Conservation (phyloP, 306 rosid genomes). For the Rosa chinensis region DNA sequence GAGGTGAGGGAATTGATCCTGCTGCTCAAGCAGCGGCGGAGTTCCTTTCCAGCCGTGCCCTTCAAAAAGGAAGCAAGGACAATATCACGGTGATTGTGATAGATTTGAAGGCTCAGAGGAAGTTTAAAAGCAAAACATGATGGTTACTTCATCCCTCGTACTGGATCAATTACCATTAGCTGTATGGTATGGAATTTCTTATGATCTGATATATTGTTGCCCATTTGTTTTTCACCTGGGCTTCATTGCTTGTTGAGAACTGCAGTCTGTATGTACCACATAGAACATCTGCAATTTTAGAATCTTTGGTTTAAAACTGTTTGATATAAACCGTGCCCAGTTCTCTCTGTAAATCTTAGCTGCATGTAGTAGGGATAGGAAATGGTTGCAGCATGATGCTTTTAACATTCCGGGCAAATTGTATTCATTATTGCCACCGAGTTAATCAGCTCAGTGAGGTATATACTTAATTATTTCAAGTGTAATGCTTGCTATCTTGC, state of each 20-base stretch:
- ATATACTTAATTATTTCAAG: constrained; percentile 40
- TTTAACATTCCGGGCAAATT: constrained; percentile 40
- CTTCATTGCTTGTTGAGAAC: constrained; percentile 42
- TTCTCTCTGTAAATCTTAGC: constrained; percentile 64
- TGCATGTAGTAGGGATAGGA: constrained; percentile 36
- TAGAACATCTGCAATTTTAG: constrained; percentile 46
- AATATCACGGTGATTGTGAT: constrained; percentile 80
- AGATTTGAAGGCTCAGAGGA: constrained; percentile 87
- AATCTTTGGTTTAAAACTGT: constrained; percentile 39
- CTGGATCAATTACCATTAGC: constrained; percentile 17
- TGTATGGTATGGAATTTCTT: constrained; percentile 38
- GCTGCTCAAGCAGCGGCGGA: constrained; percentile 97
- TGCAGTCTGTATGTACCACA: constrained; percentile 45
- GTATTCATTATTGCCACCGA: constrained; percentile 68
- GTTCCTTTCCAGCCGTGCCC: constrained; percentile 68
- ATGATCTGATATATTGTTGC: constrained; percentile 49
- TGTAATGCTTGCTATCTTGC: not conserved
- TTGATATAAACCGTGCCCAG: constrained; percentile 31
- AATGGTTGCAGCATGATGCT: constrained; percentile 33
- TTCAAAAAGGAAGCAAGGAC: constrained; percentile 87
- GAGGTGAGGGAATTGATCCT: constrained; percentile 72
- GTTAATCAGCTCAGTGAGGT: constrained; percentile 61
- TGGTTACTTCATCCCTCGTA: constrained; percentile 8
- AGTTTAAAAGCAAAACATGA: constrained; percentile 75
- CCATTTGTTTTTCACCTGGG: constrained; percentile 69